Conservation (phyloP, 2,329 filamentous ascomycete genomes). For the Sclerotinia nivalis region DNA sequence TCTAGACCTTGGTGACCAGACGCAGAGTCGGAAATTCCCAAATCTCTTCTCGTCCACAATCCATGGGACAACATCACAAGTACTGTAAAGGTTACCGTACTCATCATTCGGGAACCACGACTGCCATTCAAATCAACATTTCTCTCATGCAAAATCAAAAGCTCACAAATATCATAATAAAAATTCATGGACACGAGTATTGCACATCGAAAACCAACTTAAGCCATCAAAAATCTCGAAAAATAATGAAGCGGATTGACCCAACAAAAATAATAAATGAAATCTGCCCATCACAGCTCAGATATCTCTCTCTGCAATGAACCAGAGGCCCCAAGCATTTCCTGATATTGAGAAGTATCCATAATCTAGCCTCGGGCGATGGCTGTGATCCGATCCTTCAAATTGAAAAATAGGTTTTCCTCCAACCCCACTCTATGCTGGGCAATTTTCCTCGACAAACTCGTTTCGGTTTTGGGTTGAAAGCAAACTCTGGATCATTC, state of each 20-base stretch:
- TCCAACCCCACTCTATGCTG: not conserved
- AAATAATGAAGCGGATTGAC: not conserved
- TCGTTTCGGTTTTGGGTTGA: not conserved
- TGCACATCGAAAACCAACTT: not conserved
- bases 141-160: not conserved
- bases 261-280: not conserved
- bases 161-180: not conserved
- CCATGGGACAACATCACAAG: not conserved
- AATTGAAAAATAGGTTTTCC: conserved; percentile 1
- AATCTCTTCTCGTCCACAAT: conserved; percentile 2
- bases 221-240: not conserved
- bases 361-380: conserved; percentile 3
- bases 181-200: not conserved
- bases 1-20: not conserved
- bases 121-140: not conserved
- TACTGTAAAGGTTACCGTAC: not conserved
- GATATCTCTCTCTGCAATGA: conserved; percentile 4
- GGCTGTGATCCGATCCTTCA: not conserved
- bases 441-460: not conserved
- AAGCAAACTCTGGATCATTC: not conserved
- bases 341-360: not conserved
- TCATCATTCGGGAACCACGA: not conserved
- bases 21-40: not conserved
- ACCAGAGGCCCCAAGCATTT: conserved; percentile 14
- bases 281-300: conserved; percentile 5